These are phyloP conservation scores for Avicennia marina DNA, from an alignment of 257 asterid species.

Conservation along the genomic window DNA sequence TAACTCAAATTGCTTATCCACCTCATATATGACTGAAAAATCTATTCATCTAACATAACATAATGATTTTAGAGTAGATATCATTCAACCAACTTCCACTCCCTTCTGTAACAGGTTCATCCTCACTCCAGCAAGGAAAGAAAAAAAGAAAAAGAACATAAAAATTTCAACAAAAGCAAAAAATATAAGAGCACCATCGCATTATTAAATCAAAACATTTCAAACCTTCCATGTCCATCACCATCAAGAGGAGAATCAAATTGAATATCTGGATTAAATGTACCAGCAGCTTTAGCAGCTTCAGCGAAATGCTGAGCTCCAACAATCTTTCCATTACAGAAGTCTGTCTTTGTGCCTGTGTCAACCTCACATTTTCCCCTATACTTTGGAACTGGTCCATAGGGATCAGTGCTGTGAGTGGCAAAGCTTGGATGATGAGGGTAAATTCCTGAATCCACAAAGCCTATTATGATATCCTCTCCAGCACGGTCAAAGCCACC, in stretches of 20 bases:
- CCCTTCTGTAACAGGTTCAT: no score
- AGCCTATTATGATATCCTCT: slow-evolving; percentile 86
- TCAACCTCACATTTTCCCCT: slow-evolving; percentile 92
- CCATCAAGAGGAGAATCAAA: slow-evolving; percentile 95
- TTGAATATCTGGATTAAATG: slow-evolving; percentile 71
- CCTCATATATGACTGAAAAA: no score
- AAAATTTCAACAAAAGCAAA: slow-evolving; percentile 8
- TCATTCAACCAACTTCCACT: no score
- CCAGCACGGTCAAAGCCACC: slow-evolving; percentile 98
- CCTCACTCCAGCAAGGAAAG: no score
- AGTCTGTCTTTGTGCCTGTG: slow-evolving; percentile 57
- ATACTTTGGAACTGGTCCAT: slow-evolving; percentile 76
- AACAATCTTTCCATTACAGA: slow-evolving; percentile 91
- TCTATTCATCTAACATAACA: no score
- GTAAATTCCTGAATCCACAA: slow-evolving; percentile 91
- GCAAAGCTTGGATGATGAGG: slow-evolving; percentile 96
- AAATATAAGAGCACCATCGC: neutral
- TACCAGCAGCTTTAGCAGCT: slow-evolving; percentile 96
- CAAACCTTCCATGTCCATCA: slow-evolving; percentile 99
- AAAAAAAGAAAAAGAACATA: no score
- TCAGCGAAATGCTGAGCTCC: slow-evolving; percentile 98
- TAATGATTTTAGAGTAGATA: no score
- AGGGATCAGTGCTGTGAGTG: slow-evolving; percentile 60
- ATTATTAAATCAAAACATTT: neutral
- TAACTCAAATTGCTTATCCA: no score